Conservation (phyloP, 108 stramenopile genomes). For the Skeletonema marinoi region DNA sequence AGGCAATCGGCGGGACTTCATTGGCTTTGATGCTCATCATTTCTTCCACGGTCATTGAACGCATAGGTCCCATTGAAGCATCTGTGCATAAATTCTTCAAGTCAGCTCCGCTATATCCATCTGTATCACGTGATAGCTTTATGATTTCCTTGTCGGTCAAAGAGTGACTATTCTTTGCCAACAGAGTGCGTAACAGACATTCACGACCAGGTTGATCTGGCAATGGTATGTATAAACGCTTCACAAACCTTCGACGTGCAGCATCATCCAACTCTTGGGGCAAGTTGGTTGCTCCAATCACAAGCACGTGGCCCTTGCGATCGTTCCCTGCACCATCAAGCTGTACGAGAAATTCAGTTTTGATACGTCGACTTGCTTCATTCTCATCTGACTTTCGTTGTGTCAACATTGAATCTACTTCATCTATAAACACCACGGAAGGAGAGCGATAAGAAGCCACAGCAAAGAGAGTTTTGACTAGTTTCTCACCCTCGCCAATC, state of each 20-base stretch:
- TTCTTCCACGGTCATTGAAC: constrained; percentile 25
- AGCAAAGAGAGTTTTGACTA: constrained; percentile 96
- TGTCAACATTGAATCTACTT: constrained; percentile 94
- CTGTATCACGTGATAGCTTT: constrained; percentile 74
- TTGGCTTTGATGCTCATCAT: constrained; percentile 50
- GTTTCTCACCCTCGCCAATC: constrained; percentile 99
- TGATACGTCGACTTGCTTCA: constrained; percentile 93
- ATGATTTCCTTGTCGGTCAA: constrained; percentile 72
- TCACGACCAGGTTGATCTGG: constrained; percentile 82
- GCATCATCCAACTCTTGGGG: constrained; percentile 99
- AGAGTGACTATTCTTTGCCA: constrained; percentile 81
- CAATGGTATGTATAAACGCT: constrained; percentile 95
- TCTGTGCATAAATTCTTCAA: constrained; percentile 89
- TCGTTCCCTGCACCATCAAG: constrained; percentile 89
- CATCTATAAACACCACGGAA: constrained; percentile 94
- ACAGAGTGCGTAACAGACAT: constrained; percentile 76
- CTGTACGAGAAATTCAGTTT: constrained; percentile 95
- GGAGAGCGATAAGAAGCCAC: constrained; percentile 93
- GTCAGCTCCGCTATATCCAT: constrained; percentile 95
- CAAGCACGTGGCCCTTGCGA: constrained; percentile 85
- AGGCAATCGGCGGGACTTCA: constrained; percentile 87
- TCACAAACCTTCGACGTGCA: constrained; percentile 92
- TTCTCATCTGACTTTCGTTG: constrained; percentile 92
- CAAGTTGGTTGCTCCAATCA: constrained; percentile 98
- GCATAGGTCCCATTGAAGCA: constrained; percentile 95